Percentiles rank a stretch among this genome's conserved stretches.
Evolutionary conservation across 768 basidiomycete genomes (phyloP).

Genomic region (Lactarius vividus): DNA sequence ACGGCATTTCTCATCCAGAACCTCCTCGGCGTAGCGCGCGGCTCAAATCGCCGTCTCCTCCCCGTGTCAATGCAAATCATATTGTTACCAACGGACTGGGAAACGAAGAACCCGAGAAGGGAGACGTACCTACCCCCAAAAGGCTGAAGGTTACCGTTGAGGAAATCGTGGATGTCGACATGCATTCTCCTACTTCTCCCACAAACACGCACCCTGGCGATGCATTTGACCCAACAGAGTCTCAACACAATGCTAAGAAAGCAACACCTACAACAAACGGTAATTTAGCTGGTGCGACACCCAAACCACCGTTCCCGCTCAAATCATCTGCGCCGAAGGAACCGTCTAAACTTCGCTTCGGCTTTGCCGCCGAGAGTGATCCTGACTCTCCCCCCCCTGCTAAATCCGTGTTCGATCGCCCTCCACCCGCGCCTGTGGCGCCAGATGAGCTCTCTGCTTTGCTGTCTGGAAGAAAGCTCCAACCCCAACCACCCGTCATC

Average conservation of each 20-base stretch:
- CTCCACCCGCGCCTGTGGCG: not conserved
- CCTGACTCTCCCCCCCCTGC: slow-evolving; percentile 17
- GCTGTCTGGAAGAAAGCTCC: not conserved
- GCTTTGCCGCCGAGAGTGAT: slow-evolving; percentile 54
- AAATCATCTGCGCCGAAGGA: slow-evolving; percentile 67
- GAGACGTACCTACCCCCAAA: slow-evolving; percentile 43
- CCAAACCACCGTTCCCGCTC: slow-evolving; percentile 33
- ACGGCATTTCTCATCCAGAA: slow-evolving; percentile 22
- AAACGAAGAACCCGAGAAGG: slow-evolving; percentile 40
- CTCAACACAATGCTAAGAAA: slow-evolving; percentile 29
- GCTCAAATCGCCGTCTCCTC: slow-evolving; percentile 28
- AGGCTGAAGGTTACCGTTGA: slow-evolving; percentile 41
- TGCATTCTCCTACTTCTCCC: slow-evolving; percentile 30
- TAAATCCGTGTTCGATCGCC: slow-evolving; percentile 3
- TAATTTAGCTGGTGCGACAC: slow-evolving; percentile 28
- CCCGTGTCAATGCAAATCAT: slow-evolving; percentile 14
- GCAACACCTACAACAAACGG: slow-evolving; percentile 25
- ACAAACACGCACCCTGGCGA: slow-evolving; percentile 37
- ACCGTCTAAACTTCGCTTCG: slow-evolving; percentile 75
- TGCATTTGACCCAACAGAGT: slow-evolving; percentile 41
- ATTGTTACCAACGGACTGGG: slow-evolving; percentile 16
- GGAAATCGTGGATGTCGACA: slow-evolving; percentile 38
- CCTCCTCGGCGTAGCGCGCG: slow-evolving; percentile 29
- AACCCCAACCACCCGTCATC: not conserved
- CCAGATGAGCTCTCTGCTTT: not conserved